Evolutionary conservation across 2,329 filamentous ascomycete species (phyloP).

Genomic region (Pseudonectria foliicola): DNA sequence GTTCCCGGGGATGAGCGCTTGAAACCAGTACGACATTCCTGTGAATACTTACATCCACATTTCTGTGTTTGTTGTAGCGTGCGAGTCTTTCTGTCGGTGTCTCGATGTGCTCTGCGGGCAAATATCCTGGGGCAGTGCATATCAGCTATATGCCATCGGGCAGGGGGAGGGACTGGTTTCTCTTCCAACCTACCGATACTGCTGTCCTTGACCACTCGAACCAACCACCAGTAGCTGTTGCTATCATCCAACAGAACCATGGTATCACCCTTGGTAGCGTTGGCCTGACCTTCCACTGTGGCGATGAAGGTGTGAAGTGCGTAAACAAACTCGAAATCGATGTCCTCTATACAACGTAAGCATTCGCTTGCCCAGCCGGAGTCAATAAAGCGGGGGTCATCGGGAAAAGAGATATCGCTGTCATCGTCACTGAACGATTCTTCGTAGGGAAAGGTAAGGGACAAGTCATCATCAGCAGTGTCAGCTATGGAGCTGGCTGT

Average conservation of each 20-base stretch:
- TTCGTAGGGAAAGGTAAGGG: conserved; percentile 40
- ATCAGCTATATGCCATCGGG: conserved; percentile 14
- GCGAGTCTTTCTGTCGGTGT: conserved; percentile 93
- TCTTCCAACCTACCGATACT: conserved; percentile 60
- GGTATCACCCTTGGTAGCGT: conserved; percentile 95
- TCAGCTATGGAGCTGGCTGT: conserved; percentile 17
- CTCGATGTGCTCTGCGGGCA: conserved; percentile 96
- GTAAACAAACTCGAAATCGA: conserved; percentile 99
- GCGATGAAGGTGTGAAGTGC: conserved; percentile 96
- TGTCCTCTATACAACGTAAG: conserved; percentile 95
- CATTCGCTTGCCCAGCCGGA: conserved; percentile 69
- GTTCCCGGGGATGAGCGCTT: conserved; percentile 10
- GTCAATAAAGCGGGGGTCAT: conserved; percentile 59
- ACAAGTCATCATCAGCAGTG: conserved; percentile 19
- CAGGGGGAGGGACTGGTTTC: background rate
- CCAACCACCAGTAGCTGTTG: conserved; percentile 99
- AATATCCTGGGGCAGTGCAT: conserved; percentile 58
- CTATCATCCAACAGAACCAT: conserved; percentile 98
- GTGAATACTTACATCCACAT: conserved; percentile 71
- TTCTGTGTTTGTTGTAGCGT: conserved; percentile 92
- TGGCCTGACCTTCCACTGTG: conserved; percentile 95
- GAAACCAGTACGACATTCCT: background rate
- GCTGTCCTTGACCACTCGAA: conserved; percentile 93
- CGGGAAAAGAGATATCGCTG: conserved; percentile 47
- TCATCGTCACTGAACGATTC: conserved; percentile 51